Evolutionary conservation across 805 yeast genomes (phyloP), one percentile per base, ranked within the genome.

Genomic region (Ogataea ganodermae): DNA sequence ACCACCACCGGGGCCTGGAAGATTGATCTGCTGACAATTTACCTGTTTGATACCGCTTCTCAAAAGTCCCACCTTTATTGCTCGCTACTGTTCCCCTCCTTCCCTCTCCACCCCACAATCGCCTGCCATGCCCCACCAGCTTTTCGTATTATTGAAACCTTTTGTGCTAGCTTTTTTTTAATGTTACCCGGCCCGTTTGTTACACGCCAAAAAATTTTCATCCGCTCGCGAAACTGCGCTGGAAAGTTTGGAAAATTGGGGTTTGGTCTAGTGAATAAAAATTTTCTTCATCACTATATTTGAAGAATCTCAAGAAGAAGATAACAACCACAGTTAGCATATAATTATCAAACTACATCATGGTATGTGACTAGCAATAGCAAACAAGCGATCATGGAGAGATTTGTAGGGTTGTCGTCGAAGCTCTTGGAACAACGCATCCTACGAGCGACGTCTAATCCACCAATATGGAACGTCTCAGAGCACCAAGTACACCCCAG

Each of bases 141-240:
- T 18, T 6, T 33, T 8, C 37, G n/a, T 17, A n/a, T 33, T 6
- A 13, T 33, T 13, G 18, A 4, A 10, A 18, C 21, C 35, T 6
- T 17, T 18, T 14, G 28, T n/a, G n/a, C n/a, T n/a, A n/a, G n/a
- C n/a, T 24, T 17, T 16, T 18, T 18, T 14, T 30, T 27, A 38
- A 27, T 27, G 33, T 49, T 49, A 49, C 52, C 52, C 52, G 46
- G 22, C 47, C 49, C 49, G 46, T 43, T 44, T 42, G 35, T 38
- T 41, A 49, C 49, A 45, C 52, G 46, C 38, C 52, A 46, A 50
- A 50, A 50, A 50, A 50, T 50, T 50, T 50, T 50, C 52, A 49
- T 47, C 42, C n/a, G 16, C 37, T 45, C 35, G 37, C 37, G 44
- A 31, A 38, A 26, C 23, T 28, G 44, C 37, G 24, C 14, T 38